A percentile compares a stretch with the other conserved stretches of the same genome.
These are phyloP conservation scores for Alternaria sp. DNA, from an alignment of 2,329 filamentous ascomycete genomes.

Conservation along the genomic window DNA sequence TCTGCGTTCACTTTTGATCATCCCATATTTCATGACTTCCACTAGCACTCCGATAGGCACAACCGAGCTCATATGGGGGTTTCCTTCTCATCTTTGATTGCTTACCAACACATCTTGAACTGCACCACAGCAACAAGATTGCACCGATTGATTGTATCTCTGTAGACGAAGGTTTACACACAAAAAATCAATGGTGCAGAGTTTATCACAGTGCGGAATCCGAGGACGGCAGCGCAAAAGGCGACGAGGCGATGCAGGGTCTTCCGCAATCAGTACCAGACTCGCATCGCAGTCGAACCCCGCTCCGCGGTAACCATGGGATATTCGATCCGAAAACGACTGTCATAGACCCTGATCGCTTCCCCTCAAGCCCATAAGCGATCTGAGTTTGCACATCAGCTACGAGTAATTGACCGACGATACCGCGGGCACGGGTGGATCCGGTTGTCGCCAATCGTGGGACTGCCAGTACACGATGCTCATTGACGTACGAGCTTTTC, in stretches of 20 bases:
- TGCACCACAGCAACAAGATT: neutral
- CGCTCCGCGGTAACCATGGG: neutral
- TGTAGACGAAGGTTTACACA: neutral
- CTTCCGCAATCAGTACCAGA: neutral
- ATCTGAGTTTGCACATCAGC: neutral
- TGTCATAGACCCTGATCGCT: neutral
- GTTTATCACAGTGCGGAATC: neutral
- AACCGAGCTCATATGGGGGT: neutral
- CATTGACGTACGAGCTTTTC: neutral
- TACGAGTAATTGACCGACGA: neutral
- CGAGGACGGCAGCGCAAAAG: neutral
- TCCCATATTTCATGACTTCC: neutral
- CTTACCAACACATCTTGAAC: neutral
- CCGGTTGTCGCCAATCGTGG: neutral
- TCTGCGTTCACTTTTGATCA: neutral
- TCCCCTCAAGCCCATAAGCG: neutral
- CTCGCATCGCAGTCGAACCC: neutral
- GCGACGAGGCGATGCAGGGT: constrained; percentile 3
- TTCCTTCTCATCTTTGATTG: no score
- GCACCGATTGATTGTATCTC: neutral
- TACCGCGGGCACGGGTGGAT: neutral
- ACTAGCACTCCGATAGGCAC: neutral
- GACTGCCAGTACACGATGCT: neutral
- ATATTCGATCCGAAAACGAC: neutral
- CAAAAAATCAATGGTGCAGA: neutral